Percentiles rank a stretch among this genome's conserved stretches.
These are phyloP conservation scores for Pisolithus orientalis DNA, from an alignment of 768 basidiomycete genomes.

Conservation along the genomic window DNA sequence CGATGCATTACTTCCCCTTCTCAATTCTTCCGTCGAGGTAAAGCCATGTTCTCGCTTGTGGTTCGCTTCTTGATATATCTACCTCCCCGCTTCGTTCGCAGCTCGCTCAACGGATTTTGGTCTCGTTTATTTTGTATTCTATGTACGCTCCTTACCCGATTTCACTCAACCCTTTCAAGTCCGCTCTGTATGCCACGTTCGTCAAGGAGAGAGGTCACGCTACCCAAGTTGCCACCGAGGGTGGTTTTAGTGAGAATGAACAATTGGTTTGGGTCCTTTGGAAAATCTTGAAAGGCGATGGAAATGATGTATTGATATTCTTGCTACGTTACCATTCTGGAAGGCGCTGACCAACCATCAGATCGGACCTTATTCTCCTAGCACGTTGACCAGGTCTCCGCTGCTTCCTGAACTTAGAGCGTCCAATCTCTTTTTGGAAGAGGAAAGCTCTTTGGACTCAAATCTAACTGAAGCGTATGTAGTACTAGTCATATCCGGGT, in stretches of 20 bases:
- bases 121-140: conserved; percentile 73
- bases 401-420: conserved; percentile 72
- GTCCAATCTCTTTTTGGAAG: conserved; percentile 62
- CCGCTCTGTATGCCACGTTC: conserved; percentile 62
- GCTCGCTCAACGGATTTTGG: conserved; percentile 71
- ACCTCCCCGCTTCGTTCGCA: conserved; percentile 21
- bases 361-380: conserved; percentile 81
- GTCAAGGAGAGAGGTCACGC: conserved; percentile 62
- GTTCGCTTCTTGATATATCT: conserved; percentile 8
- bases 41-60: conserved; percentile 19
- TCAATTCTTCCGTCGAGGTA: conserved; percentile 55
- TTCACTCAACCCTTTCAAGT: conserved; percentile 76
- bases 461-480: conserved; percentile 44
- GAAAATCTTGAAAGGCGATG: conserved; percentile 82
- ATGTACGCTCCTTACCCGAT: conserved; percentile 78
- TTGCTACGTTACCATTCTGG: neutral
- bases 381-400: conserved; percentile 65
- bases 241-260: conserved; percentile 55
- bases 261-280: conserved; percentile 83
- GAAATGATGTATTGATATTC: conserved; percentile 51
- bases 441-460: conserved; percentile 44
- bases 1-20: conserved; percentile 71
- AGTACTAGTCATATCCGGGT: conserved; percentile 10
- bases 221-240: conserved; percentile 38
- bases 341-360: conserved; percentile 22